These are phyloP conservation scores for Tylopilus sp. DNA, from an alignment of 768 basidiomycete genomes.

Conservation along the genomic window DNA sequence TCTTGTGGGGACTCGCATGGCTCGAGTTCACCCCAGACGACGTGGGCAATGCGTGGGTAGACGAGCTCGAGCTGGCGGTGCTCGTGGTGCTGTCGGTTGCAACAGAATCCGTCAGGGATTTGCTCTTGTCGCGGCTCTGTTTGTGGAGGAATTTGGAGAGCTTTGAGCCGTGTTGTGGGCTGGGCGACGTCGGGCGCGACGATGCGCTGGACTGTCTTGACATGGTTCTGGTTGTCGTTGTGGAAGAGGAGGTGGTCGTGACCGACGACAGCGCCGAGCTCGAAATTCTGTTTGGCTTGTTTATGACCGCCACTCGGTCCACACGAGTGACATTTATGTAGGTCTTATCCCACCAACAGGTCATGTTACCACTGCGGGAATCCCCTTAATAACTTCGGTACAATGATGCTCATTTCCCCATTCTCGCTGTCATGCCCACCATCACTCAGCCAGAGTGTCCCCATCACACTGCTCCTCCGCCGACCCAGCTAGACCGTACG, in stretches of 20 bases:
- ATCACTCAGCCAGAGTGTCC: constrained; percentile 31
- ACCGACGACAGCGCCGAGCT: constrained; percentile 12
- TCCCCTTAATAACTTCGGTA: background rate
- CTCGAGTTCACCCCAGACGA: constrained; percentile 31
- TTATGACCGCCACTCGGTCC: constrained; percentile 17
- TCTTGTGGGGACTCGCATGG: constrained; percentile 25
- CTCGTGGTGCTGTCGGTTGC: constrained; percentile 34
- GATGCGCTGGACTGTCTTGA: constrained; percentile 43
- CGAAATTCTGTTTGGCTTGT: constrained; percentile 27
- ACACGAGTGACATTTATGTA: constrained; percentile 15
- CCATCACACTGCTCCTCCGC: constrained; percentile 32
- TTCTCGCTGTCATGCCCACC: constrained; percentile 26
- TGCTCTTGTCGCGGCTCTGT: constrained; percentile 56
- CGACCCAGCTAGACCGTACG: constrained; percentile 35
- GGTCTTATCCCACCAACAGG: background rate
- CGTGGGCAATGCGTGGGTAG: constrained; percentile 25
- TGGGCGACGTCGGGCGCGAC: constrained; percentile 41
- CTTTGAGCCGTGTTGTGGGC: constrained; percentile 46
- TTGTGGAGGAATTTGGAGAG: constrained; percentile 69
- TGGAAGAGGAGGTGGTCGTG: constrained; percentile 19
- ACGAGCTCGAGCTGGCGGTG: constrained; percentile 43
- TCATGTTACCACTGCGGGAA: background rate
- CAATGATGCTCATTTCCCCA: background rate
- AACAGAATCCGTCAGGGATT: constrained; percentile 43
- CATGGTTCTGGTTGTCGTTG: constrained; percentile 31